Evolutionary conservation across 1,284 basidiomycete species (phyloP), one percentile per base, ranked within the genome.

Genomic region (Tranzscheliella williamsii): DNA sequence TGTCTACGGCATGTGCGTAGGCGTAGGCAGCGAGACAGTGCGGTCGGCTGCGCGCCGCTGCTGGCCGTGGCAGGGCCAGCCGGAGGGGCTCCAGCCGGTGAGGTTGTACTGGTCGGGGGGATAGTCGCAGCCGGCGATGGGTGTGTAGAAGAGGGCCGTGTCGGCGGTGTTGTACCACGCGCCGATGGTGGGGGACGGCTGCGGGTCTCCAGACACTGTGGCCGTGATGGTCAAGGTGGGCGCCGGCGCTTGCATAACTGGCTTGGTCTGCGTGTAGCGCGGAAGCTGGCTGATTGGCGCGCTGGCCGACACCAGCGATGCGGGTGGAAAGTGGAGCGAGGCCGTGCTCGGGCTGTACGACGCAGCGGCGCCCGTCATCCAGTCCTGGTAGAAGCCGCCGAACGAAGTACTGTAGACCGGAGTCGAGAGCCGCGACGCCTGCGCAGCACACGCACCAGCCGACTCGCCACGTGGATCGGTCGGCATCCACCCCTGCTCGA

Each of bases 401-500:
- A 67, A 72, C 13, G 46, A 45, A 16, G 63, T 39, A 1, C 44
- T 39, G 6, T 48, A 40, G 3, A 53, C 47, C 1, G 26, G 23
- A 0, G 52, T 52, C 11, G 24, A 26, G 11, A 50, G 16, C 4
- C 55, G 34, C 6, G 49, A 43, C 11, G 47, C 60, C 24, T 49
- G 46, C 6, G 56, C 43, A 15, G 38, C 40, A 20, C 68, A 69
- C 3, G 53, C 48, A 13, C 56, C 55, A 23, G 36, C 37, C 22
- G 52, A 51, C 13, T 56, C 51, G 8, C 33, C 21, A 20, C 53
- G 27, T 8, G 65, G 65, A 35, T 70, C 53, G 20, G 42, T 52
- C 8, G 68, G 68, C 50, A 76, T 75, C 66, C 68, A 74, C 29
- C 73, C 73, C 22, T 68, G 45, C 46, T 69, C 48, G 27, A 78